Conservation (phyloP, 768 basidiomycete species). For the Sarcodon aspratus region DNA sequence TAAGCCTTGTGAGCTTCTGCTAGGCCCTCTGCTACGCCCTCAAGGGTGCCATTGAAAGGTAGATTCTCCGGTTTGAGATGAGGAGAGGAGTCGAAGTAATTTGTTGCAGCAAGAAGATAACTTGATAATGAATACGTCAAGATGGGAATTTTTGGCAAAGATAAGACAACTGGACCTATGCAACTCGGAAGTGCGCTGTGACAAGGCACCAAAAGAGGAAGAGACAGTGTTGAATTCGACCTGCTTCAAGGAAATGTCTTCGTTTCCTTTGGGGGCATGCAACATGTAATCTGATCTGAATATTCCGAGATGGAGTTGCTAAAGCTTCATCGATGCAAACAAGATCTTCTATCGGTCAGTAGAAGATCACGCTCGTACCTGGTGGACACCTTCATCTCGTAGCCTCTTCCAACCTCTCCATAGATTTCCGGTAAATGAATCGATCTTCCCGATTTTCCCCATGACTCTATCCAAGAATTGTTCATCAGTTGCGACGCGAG, state of each 20-base stretch:
- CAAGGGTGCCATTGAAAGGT: constrained; percentile 62
- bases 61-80: constrained; percentile 42
- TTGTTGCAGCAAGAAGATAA: constrained; percentile 53
- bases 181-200: constrained; percentile 52
- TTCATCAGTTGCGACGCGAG: constrained; percentile 68
- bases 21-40: constrained; percentile 64
- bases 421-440: constrained; percentile 75
- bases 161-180: constrained; percentile 46
- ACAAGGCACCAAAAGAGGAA: constrained; percentile 77
- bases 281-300: constrained; percentile 94
- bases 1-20: constrained; percentile 76
- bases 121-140: constrained; percentile 23
- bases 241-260: constrained; percentile 59
- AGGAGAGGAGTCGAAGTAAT: constrained; percentile 53
- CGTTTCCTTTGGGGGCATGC: constrained; percentile 34
- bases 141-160: neutral
- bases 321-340: constrained; percentile 23
- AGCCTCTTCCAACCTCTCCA: constrained; percentile 82
- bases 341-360: neutral
- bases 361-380: constrained; percentile 26
- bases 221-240: constrained; percentile 99
- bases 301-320: constrained; percentile 82
- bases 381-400: constrained; percentile 47
- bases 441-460: constrained; percentile 77
- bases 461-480: constrained; percentile 76